Evolutionary conservation across 164 flowering plant genomes (phyloP).

Genomic region (Nelumbo lutea): DNA sequence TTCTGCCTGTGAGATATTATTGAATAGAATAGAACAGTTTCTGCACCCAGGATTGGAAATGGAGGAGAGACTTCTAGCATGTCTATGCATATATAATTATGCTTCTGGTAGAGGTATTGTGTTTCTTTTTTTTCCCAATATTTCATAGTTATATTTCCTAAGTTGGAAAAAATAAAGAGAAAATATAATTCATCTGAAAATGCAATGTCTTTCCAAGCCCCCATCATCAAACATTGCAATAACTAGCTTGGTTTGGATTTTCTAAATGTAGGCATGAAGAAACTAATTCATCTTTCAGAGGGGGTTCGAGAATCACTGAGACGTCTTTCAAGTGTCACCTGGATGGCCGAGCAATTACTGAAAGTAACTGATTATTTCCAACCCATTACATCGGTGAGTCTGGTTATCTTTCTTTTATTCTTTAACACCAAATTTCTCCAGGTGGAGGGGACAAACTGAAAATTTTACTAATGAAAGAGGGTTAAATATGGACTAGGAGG

Average conservation of each 20-base stretch:
- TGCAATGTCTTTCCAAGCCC: too few relatives aligned
- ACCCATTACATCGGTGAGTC: slow-evolving; percentile 63
- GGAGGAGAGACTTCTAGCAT: slow-evolving; percentile 74
- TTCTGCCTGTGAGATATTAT: slow-evolving; percentile 52
- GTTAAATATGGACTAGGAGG: too few relatives aligned
- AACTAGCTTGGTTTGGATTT: slow-evolving; percentile 5
- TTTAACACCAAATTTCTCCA: too few relatives aligned
- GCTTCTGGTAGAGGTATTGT: slow-evolving; percentile 66
- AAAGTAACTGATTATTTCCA: slow-evolving; percentile 55
- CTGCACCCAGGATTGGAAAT: slow-evolving; percentile 71
- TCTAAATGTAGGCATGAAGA: slow-evolving; percentile 54
- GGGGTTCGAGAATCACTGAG: slow-evolving; percentile 69
- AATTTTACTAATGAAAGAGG: too few relatives aligned
- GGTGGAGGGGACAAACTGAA: too few relatives aligned
- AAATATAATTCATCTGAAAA: too few relatives aligned
- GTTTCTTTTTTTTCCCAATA: neutral
- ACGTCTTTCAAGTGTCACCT: slow-evolving; percentile 62
- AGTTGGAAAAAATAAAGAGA: neutral
- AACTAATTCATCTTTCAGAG: slow-evolving; percentile 54
- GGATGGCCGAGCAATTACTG: slow-evolving; percentile 85
- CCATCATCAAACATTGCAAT: neutral
- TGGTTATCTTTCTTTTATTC: neutral
- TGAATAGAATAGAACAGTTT: slow-evolving; percentile 42
- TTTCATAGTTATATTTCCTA: neutral
- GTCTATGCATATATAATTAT: slow-evolving; percentile 60